Evolutionary conservation across 306 rosid genomes (phyloP).

Genomic region (Benincasa hispida): DNA sequence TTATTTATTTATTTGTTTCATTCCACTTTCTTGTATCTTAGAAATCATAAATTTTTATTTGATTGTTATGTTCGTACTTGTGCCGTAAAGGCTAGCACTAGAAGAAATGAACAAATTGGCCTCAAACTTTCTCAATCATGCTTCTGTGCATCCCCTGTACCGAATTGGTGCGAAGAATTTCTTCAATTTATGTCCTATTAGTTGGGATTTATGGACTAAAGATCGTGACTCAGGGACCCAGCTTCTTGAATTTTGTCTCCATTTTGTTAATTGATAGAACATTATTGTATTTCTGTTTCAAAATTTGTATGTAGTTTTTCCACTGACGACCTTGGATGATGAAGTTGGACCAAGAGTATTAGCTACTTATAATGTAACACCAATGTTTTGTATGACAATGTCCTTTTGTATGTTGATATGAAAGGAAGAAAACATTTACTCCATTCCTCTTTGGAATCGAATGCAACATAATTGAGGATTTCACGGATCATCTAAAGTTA

Average conservation of each 20-base stretch:
- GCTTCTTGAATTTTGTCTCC: not conserved
- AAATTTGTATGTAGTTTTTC: not conserved
- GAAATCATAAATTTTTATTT: not conserved
- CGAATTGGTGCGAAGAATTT: not conserved
- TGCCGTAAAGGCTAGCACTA: not conserved
- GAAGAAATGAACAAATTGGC: not conserved
- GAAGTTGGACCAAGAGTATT: not conserved
- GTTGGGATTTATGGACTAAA: not conserved
- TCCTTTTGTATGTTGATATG: constrained; percentile 10
- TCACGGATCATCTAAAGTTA: constrained; percentile 19
- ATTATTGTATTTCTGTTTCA: not conserved
- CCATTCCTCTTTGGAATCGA: constrained; percentile 10
- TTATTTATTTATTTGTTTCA: not conserved
- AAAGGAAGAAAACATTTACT: constrained; percentile 23
- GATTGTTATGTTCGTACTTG: not conserved
- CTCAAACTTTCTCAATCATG: not conserved
- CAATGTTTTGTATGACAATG: not conserved
- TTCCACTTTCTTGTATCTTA: not conserved
- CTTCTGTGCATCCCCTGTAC: not conserved
- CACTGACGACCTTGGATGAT: not conserved
- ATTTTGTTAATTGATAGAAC: not conserved
- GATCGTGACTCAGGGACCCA: not conserved
- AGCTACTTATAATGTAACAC: not conserved
- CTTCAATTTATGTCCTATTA: not conserved
- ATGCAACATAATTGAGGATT: constrained; percentile 7